Conservation (phyloP, 164 flowering plant species). For the Warburgia ugandensis region DNA sequence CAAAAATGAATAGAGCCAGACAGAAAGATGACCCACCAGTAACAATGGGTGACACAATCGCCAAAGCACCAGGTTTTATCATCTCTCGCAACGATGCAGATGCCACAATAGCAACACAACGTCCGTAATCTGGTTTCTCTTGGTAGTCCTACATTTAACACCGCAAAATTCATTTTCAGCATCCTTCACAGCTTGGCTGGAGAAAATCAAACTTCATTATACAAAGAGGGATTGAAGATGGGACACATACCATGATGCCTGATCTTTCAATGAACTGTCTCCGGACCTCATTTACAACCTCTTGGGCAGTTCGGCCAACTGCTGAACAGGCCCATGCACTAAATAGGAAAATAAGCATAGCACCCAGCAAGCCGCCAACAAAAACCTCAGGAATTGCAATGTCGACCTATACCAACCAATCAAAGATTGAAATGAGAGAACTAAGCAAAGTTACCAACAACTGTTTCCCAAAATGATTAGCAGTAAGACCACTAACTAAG, state of each 20-base stretch:
- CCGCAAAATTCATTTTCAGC: not conserved
- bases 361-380: slow-evolving; percentile 89
- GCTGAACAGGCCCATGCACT: slow-evolving; percentile 99
- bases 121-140: slow-evolving; percentile 95
- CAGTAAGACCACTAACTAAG: not conserved
- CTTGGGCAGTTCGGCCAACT: slow-evolving; percentile 98
- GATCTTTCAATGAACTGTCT: slow-evolving; percentile 98
- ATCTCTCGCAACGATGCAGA: slow-evolving; percentile 96
- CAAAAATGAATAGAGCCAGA: not conserved
- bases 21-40: slow-evolving; percentile 58
- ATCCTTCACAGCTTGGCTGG: too few relatives aligned
- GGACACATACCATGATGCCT: slow-evolving; percentile 99
- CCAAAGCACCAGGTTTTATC: slow-evolving; percentile 99
- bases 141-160: slow-evolving; percentile 55
- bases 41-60: slow-evolving; percentile 74
- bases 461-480: not conserved
- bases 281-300: slow-evolving; percentile 95
- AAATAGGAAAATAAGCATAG: slow-evolving; percentile 96
- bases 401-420: slow-evolving; percentile 58
- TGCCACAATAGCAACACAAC: slow-evolving; percentile 98
- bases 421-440: not conserved
- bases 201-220: too few relatives aligned
- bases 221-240: too few relatives aligned
- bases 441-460: slow-evolving; percentile 4
- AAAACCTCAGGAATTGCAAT: slow-evolving; percentile 98